Base-by-base conservation (phyloP, 768 basidiomycete species). In the Cystofilobasidium macerans region DNA sequence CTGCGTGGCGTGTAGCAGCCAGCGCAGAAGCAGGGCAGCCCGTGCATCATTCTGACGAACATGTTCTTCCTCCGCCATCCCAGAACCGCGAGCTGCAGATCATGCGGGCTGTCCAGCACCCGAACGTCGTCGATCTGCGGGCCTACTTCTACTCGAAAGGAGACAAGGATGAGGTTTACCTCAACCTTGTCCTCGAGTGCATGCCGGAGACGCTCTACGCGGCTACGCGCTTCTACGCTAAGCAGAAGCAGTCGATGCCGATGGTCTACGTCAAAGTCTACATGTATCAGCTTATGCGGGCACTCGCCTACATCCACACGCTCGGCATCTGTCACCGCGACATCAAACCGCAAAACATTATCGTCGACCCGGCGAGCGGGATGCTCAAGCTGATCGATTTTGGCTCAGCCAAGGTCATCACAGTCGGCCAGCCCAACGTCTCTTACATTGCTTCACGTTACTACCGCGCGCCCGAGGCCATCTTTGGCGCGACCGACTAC, bases 201-300 rank as follows among this genome's bases (percentile, higher is more conserved):
- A 92, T 99, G 59, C 95, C 95, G 42, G 94, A 97, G 79, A 99
- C 95, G 22, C 94, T 99, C 62, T 97, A 98, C 79, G 89, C 93
- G 73, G 95, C 94, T 32, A 92, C 89, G 75, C 87, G 93, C 73
- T 92, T 97, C 79, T 99, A 98, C 77, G 89, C 92, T 71, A 98
- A 98, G 79, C 88, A 98, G 79, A 99, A 99, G 81, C 95, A 98
- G 76, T 88, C 89, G 66, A 99, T 99, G 95, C 95, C 95, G 35
- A 95, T 91, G 84, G 84, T 94, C 61, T 94, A 98, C 80, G 91
- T 99, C 82, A 98, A 98, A 43, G 63, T 59, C 33, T 65, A 65
- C 58, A 48, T 57, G 30, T 66, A 61, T 20, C 89, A 98, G 78
- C 88, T 99, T 71, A 81, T 99, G 71, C 89, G 95, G 69, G 98